A percentile compares a stretch with the other conserved stretches of the same genome.
Evolutionary conservation across 768 basidiomycete species (phyloP).

Genomic region (Gloeopeniophorella convolvens): DNA sequence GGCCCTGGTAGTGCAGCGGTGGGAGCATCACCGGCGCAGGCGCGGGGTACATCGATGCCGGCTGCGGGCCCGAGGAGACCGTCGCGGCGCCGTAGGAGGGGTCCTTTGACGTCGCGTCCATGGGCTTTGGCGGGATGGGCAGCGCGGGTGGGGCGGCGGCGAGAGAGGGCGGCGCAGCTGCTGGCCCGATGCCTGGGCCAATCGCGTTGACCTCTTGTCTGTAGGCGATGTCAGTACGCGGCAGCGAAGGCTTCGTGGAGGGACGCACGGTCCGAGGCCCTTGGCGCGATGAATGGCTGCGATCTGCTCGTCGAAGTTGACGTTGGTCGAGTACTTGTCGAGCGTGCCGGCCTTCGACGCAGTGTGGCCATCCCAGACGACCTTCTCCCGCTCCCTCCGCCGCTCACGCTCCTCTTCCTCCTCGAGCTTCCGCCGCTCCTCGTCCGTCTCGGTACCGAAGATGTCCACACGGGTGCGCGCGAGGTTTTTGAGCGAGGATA

Average conservation of each 20-base stretch:
- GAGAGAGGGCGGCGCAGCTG: constrained; percentile 58
- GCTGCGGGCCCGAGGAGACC: constrained; percentile 88
- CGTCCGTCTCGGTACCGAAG: constrained; percentile 91
- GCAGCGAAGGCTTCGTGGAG: constrained; percentile 7
- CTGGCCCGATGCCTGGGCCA: constrained; percentile 83
- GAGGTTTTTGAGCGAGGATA: constrained; percentile 86
- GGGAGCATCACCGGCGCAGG: constrained; percentile 73
- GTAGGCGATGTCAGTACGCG: constrained; percentile 17
- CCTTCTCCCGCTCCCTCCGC: constrained; percentile 86
- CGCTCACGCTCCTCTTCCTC: constrained; percentile 80
- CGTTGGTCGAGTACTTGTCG: constrained; percentile 88
- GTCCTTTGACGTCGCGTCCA: constrained; percentile 35
- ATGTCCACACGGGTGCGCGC: constrained; percentile 96
- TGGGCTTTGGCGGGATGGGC: constrained; percentile 57
- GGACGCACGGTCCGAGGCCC: constrained; percentile 76
- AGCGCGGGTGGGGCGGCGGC: constrained; percentile 64
- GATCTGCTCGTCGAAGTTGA: constrained; percentile 97
- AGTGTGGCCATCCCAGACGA: constrained; percentile 98
- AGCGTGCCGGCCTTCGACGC: constrained; percentile 87
- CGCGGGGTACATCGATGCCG: constrained; percentile 60
- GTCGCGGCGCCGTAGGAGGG: constrained; percentile 75
- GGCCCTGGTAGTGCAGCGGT: constrained; percentile 78
- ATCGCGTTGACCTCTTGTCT: constrained; percentile 76
- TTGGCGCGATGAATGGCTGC: constrained; percentile 92
- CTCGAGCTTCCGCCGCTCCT: constrained; percentile 79